Conservation (phyloP, 2,329 filamentous ascomycete genomes). For the Nemania sp. region DNA sequence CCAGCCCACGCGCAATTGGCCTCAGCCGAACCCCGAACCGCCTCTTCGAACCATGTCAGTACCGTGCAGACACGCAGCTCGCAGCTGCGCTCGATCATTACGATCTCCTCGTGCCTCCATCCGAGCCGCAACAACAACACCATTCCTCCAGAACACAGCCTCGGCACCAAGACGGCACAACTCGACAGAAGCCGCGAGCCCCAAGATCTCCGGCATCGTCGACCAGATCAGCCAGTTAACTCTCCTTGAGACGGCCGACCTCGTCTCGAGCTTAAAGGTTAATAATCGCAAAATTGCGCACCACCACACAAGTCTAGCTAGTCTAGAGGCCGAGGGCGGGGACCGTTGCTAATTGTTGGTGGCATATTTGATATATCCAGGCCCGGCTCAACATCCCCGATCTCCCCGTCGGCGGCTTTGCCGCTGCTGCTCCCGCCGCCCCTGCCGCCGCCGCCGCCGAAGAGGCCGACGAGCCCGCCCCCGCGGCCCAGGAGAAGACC, state of each 20-base stretch:
- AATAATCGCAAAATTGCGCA: conserved; percentile 23
- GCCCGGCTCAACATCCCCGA: conserved; percentile 96
- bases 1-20: conserved; percentile 23
- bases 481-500: conserved; percentile 91
- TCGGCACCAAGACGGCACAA: conserved; percentile 76
- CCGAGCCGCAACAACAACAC: conserved; percentile 49
- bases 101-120: conserved; percentile 51
- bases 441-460: conserved; percentile 65
- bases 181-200: conserved; percentile 76
- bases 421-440: conserved; percentile 66
- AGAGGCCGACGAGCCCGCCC: conserved; percentile 86
- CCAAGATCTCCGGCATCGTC: conserved; percentile 93
- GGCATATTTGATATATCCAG: conserved; percentile 51
- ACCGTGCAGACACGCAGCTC: conserved; percentile 66
- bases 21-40: conserved; percentile 17
- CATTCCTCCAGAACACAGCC: conserved; percentile 53
- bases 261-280: conserved; percentile 96
- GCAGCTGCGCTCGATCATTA: conserved; percentile 67
- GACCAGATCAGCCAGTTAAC: conserved; percentile 99
- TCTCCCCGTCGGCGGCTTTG: conserved; percentile 90
- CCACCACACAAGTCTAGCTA: neutral
- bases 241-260: conserved; percentile 92
- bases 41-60: conserved; percentile 58
- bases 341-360: conserved; percentile 23
- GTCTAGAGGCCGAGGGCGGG: neutral